phyloP scores from a whole-genome alignment of 257 asterid species.

The Avicennia marina region DNA sequence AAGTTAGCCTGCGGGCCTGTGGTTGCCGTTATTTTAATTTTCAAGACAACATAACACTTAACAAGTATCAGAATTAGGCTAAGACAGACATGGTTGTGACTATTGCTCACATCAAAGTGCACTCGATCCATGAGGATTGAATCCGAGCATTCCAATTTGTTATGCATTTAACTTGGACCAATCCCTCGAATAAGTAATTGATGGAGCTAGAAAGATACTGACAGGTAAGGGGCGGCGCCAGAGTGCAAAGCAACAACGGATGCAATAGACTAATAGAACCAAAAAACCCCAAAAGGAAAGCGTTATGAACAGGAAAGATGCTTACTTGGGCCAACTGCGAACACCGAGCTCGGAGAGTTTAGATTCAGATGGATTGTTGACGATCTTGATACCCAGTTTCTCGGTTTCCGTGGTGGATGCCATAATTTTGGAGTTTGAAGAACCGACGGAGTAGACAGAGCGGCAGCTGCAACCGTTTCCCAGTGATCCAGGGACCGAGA shows the following conservation, averaged over 20 bases:
- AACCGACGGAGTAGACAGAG: no score
- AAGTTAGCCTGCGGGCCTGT: no score
- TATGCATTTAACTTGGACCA: background rate
- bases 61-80: background rate
- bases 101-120: background rate
- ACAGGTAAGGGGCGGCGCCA: background rate
- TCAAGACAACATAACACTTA: no score
- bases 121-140: background rate
- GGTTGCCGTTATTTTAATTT: no score
- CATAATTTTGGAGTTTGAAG: constrained; percentile 17
- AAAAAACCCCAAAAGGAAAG: no score
- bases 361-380: constrained; percentile 65
- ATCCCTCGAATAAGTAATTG: background rate
- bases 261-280: no score
- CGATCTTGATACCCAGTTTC: constrained; percentile 59
- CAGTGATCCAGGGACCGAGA: background rate
- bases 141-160: background rate
- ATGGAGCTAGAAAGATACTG: background rate
- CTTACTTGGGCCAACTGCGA: constrained; percentile 84
- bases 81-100: background rate
- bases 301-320: no score
- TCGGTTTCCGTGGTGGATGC: constrained; percentile 36
- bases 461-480: background rate
- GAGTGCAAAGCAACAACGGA: no score
- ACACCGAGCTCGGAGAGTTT: constrained; percentile 73